Base-by-base conservation (phyloP, 148 eudicot genomes). In the Rhododendron molle region DNA sequence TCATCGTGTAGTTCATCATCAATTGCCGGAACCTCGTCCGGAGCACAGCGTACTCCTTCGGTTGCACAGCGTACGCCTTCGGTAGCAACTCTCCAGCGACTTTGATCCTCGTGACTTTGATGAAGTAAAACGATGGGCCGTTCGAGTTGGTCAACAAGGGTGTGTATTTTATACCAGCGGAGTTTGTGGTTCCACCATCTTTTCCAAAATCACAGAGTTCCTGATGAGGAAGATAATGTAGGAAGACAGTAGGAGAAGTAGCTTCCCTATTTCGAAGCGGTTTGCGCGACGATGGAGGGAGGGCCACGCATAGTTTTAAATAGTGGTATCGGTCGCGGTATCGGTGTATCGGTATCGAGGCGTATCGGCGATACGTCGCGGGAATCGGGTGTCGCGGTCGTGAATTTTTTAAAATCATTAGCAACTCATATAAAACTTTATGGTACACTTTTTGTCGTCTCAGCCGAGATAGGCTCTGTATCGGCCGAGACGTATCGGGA, bases 41-140 rank as follows among this genome's bases (percentile, higher is more conserved):
- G 21, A 74, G 78, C 0, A n/a, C 11, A 4, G 10, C 1, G n/a
- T 74, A 74, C 3, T 47, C 78, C 46, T 1, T 3, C 26, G 47
- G 46, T 12, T 38, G 78, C 8, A 74, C 8, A 74, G 47, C 20
- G n/a, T n/a, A n/a, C 46, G n/a, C 95, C 80, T 91, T 92, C 12
- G 98, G 36, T 4, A 96, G 87, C 30, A 50, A 46, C 1, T 47
- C 30, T 0, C 94, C 93, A 4, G 91, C 94, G 0, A 94, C 94
- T 9, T 21, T 30, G 2, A 96, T 87, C 10, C 86, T 92, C 30
- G 38, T 62, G 2, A 96, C 86, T 76, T 86, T 74, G 9, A 96
- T 43, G 90, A 86, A 91, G 87, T 96, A 96, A 86, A 93, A 94
- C 2, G 95, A 90, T 8, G 92, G 88, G 12, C 71, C 34, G 9